These are phyloP conservation scores for Salinomyces thailandicus DNA, from an alignment of 2,329 filamentous ascomycete species.

Conservation along the genomic window DNA sequence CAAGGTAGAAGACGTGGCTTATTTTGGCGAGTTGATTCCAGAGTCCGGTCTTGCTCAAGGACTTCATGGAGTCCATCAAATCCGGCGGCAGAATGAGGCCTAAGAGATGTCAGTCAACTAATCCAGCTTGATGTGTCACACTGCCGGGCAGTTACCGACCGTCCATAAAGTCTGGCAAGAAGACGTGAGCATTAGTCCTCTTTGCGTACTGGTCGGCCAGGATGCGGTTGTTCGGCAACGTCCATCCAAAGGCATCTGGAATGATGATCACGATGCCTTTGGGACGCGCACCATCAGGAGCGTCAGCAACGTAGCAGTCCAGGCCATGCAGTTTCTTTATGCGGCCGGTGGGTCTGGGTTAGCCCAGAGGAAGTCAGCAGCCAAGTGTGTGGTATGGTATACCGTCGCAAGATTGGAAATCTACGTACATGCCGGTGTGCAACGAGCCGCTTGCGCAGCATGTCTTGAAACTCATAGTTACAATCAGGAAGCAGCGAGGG, in stretches of 20 bases:
- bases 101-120: slow-evolving; percentile 3
- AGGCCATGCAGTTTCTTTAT: slow-evolving; percentile 27
- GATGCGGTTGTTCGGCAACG: slow-evolving; percentile 27
- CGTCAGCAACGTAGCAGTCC: slow-evolving; percentile 28
- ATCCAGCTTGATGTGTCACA: background rate
- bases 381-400: too few relatives aligned
- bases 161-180: slow-evolving; percentile 29
- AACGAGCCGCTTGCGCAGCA: slow-evolving; percentile 30
- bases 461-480: slow-evolving; percentile 15
- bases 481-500: too few relatives aligned
- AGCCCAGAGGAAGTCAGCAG: too few relatives aligned
- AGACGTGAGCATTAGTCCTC: slow-evolving; percentile 12
- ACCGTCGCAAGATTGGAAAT: too few relatives aligned
- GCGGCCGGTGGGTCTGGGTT: slow-evolving; percentile 26
- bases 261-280: slow-evolving; percentile 30
- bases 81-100: slow-evolving; percentile 19
- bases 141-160: slow-evolving; percentile 13
- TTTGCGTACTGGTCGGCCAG: slow-evolving; percentile 24
- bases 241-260: slow-evolving; percentile 30
- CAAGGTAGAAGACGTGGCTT: slow-evolving; percentile 16
- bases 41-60: slow-evolving; percentile 20
- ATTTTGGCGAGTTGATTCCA: slow-evolving; percentile 24
- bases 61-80: slow-evolving; percentile 22
- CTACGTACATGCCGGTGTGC: slow-evolving; percentile 27
- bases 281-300: slow-evolving; percentile 17